A percentile compares a stretch with the other conserved stretches of the same genome.
Evolutionary conservation across 2,329 filamentous ascomycete genomes (phyloP).

Genomic region (Verticillium albo-atrum): DNA sequence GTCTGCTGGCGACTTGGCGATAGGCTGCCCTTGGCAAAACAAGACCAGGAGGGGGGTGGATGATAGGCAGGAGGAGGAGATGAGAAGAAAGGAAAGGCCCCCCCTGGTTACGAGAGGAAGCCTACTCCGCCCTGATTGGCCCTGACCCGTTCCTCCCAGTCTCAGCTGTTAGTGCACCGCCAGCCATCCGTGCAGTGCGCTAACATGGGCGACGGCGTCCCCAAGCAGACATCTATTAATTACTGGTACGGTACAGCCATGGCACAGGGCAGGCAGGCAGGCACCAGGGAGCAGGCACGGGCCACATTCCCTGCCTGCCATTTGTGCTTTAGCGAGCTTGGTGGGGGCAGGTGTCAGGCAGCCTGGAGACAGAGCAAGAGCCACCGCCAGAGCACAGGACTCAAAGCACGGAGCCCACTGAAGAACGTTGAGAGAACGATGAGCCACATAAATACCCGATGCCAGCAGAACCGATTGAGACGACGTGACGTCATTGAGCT

Average conservation of each 20-base stretch:
- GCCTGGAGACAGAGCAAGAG: too few relatives aligned
- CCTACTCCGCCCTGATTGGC: neutral
- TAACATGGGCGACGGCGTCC: too few relatives aligned
- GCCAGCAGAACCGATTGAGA: neutral
- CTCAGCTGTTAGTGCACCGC: neutral
- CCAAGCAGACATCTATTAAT: too few relatives aligned
- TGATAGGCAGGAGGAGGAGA: neutral
- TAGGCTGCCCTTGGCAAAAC: neutral
- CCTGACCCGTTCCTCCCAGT: neutral
- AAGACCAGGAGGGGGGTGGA: neutral
- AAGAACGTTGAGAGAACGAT: neutral
- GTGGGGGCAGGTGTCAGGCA: neutral
- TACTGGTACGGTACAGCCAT: too few relatives aligned
- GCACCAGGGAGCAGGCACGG: neutral
- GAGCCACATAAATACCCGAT: neutral
- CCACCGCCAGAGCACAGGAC: too few relatives aligned
- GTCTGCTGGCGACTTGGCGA: neutral
- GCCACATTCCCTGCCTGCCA: neutral
- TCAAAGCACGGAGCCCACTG: neutral
- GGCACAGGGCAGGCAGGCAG: too few relatives aligned
- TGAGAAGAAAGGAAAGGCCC: neutral
- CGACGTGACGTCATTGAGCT: neutral
- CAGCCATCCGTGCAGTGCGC: neutral
- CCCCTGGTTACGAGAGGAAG: neutral
- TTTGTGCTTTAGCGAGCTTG: neutral